Evolutionary conservation across 805 yeast genomes (phyloP).

Genomic region (Kodamaea leandrae): DNA sequence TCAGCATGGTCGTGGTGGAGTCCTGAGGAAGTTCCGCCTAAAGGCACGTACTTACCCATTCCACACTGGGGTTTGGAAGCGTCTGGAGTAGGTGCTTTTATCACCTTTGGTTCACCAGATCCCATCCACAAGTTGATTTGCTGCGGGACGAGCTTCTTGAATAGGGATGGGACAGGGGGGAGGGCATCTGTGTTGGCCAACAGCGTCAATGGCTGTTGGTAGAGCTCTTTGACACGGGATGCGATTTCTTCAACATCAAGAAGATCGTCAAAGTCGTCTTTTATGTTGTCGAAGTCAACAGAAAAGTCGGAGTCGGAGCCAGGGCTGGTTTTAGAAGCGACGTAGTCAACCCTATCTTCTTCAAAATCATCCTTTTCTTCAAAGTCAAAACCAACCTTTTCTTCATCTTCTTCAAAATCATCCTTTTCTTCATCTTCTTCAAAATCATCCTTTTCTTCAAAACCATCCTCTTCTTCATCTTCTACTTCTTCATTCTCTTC

Average conservation of each 20-base stretch:
- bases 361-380: constrained; percentile 16
- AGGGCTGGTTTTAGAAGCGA: constrained; percentile 3
- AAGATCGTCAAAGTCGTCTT: constrained; percentile 49
- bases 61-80: constrained; percentile 20
- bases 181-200: constrained; percentile 21
- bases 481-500: constrained; percentile 14
- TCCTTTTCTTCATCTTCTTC: constrained; percentile 15
- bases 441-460: constrained; percentile 10
- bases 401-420: constrained; percentile 21
- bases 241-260: constrained; percentile 23
- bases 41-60: constrained; percentile 43
- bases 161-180: constrained; percentile 44
- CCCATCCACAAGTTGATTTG: constrained; percentile 80
- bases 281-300: constrained; percentile 42
- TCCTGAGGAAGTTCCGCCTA: constrained; percentile 61
- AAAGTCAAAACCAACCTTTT: constrained; percentile 12
- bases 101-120: constrained; percentile 19
- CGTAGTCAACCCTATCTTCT: constrained; percentile 17
- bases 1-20: constrained; percentile 82
- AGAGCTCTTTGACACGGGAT: constrained; percentile 46
- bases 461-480: constrained; percentile 4
- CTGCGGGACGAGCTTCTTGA: constrained; percentile 53
- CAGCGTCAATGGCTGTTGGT: constrained; percentile 61
- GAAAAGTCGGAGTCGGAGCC: constrained; percentile 37
- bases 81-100: not conserved